Percentiles rank a stretch among this genome's conserved stretches.
Conservation (phyloP, 768 basidiomycete species). For the Omphalotus guepiniiformis region DNA sequence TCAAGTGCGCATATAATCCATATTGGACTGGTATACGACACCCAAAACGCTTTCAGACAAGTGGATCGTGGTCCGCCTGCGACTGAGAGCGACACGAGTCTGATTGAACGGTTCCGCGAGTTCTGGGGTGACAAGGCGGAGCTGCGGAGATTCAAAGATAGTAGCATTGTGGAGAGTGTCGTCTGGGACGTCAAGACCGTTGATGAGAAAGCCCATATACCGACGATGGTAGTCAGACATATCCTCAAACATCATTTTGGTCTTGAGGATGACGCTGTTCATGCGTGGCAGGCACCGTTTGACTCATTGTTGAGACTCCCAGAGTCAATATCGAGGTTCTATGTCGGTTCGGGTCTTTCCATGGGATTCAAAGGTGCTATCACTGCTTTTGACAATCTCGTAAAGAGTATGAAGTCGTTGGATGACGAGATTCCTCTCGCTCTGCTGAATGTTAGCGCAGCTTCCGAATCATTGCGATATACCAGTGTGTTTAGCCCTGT, state of each 20-base stretch:
- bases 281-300: conserved; percentile 55
- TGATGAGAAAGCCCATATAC: conserved; percentile 79
- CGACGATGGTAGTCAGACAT: conserved; percentile 67
- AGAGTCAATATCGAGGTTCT: conserved; percentile 43
- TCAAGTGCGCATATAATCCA: conserved; percentile 46
- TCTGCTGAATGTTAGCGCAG: conserved; percentile 70
- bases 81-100: conserved; percentile 50
- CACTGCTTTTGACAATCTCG: conserved; percentile 74
- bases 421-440: conserved; percentile 69
- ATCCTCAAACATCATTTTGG: conserved; percentile 75
- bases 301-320: conserved; percentile 59
- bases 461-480: conserved; percentile 74
- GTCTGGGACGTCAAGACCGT: conserved; percentile 87
- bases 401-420: conserved; percentile 69
- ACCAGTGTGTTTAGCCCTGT: conserved; percentile 80
- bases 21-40: conserved; percentile 75
- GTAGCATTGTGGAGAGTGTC: conserved; percentile 88
- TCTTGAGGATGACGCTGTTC: conserved; percentile 47
- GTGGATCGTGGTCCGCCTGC: conserved; percentile 91
- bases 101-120: conserved; percentile 60
- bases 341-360: conserved; percentile 32
- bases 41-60: conserved; percentile 70
- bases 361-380: conserved; percentile 73
- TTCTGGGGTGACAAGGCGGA: conserved; percentile 95
- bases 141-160: conserved; percentile 93